phyloP scores from a whole-genome alignment of 2,329 filamentous ascomycete genomes.

The Pseudocercospora ulei region DNA sequence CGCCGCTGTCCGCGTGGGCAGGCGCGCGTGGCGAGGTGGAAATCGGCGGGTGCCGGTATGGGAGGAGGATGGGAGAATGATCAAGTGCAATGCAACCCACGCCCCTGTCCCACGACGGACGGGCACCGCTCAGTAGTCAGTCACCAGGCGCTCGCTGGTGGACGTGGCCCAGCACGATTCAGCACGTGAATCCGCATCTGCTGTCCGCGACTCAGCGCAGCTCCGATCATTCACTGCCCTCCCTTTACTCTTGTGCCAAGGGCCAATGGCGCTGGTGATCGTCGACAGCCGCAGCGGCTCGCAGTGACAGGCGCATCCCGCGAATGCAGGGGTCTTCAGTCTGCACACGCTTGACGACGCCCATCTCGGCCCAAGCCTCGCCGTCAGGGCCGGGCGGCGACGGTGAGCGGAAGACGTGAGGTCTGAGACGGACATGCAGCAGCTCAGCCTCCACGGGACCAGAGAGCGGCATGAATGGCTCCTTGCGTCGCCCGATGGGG shows the following conservation, averaged over 20 bases:
- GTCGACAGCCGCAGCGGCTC: slow-evolving; percentile 1
- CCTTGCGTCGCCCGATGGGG: no score
- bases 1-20: no score
- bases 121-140: no score
- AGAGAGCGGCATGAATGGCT: no score
- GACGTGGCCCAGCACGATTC: neutral
- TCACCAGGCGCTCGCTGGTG: neutral
- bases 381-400: neutral
- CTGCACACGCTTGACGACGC: neutral
- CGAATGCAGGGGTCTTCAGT: slow-evolving; percentile 3
- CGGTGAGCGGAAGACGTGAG: slow-evolving; percentile 1
- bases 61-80: neutral
- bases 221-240: neutral
- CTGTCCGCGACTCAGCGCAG: neutral
- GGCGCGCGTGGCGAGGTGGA: no score
- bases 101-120: neutral
- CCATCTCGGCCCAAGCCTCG: slow-evolving; percentile 1
- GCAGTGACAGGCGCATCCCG: slow-evolving; percentile 6
- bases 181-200: neutral
- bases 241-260: neutral
- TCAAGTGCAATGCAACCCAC: slow-evolving; percentile 2
- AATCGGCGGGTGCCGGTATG: no score
- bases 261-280: neutral
- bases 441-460: neutral
- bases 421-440: neutral